Base-by-base conservation (phyloP, 805 yeast species). In the Kregervanrija fluxuum region DNA sequence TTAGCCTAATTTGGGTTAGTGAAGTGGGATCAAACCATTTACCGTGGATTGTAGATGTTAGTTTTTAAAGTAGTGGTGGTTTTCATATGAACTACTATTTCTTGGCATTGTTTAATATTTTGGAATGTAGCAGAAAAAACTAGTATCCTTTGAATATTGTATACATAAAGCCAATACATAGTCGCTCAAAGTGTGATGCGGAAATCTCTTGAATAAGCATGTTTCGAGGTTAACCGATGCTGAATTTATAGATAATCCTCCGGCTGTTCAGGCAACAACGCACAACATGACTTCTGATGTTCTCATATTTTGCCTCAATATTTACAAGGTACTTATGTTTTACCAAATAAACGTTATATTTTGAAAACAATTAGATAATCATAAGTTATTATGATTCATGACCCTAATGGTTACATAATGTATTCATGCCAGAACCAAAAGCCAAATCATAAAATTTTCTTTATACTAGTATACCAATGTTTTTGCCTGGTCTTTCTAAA, bases 221-320 rank as follows among this genome's bases (percentile, higher is more conserved):
- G 69, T 85, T 42, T 58, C 65, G 48, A 62, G 64, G 40, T 65
- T 73, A 11, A 82, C 85, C 12, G 75, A 75, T 52, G 62, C 68
- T 15, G 85, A 82, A n/a, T n/a, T n/a, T 12, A 63, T 75, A 41
- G 96, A 90, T 65, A 79, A 86, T 65, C 86, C 95, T 10, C 79
- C 96, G n/a, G 84, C 95, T 22, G 97, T 90, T 39, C 97, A 90
- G 71, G 96, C 95, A 38, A 90, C 96, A 47, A 91, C 90, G 96
- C 90, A 78, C 73, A 85, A 88, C 74, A 90, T 90, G 93, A 75
- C 85, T 35, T 73, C 79, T 51, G 79, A 77, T 50, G 86, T 90
- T 51, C 74, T 90, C 60, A 70, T 68, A 41, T 58, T 56, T 42
- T 82, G 77, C 45, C 71, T 79, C 3, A 70, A 70, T 48, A 71